Evolutionary conservation across 2,329 filamentous ascomycete species (phyloP), one percentile per base, ranked within the genome.

Genomic region (Ceratocystis harringtonii): DNA sequence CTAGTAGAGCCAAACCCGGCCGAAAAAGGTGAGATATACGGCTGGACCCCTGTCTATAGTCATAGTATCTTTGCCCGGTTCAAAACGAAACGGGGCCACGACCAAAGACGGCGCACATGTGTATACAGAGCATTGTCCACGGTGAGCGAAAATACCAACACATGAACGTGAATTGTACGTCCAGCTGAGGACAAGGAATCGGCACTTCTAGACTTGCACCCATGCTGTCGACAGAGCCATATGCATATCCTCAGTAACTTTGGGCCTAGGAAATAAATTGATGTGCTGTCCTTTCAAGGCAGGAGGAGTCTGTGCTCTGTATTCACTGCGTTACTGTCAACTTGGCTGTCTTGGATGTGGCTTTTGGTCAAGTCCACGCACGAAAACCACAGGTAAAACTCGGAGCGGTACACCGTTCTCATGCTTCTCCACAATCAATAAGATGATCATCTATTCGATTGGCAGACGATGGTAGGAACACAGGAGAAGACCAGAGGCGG

Each of bases 1-100:
- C 55, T 58, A 36, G 55, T 30, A 58, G 55, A 58, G 55, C 36
- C 55, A 58, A 58, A 36, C 55, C 55, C 55, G 55, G 55, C 55
- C 55, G 55, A 58, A 58, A 58, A 48, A 48, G 19, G n/a, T n/a
- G 45, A 48, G 45, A 48, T n/a, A 52, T 15, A 58, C 17, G 15
- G 55, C 0, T 28, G n/a, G 55, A 19, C 32, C 52, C 55, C 30
- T 58, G 55, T 58, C 28, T 36, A 58, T 58, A 58, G 55, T 58
- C 10, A 28, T n/a, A n/a, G 55, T 19, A 58, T 58, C 55, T 30
- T 41, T 36, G 55, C 8, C 55, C 17, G 28, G 28, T 36, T 32
- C 5, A 36, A 8, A 58, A 58, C 5, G n/a, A 30, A 32, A 36
- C 28, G 28, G 55, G 10, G 36, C 36, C 55, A 58, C 15, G 30